Base-by-base conservation (phyloP, 768 basidiomycete species). In the Termitomyces sp. region DNA sequence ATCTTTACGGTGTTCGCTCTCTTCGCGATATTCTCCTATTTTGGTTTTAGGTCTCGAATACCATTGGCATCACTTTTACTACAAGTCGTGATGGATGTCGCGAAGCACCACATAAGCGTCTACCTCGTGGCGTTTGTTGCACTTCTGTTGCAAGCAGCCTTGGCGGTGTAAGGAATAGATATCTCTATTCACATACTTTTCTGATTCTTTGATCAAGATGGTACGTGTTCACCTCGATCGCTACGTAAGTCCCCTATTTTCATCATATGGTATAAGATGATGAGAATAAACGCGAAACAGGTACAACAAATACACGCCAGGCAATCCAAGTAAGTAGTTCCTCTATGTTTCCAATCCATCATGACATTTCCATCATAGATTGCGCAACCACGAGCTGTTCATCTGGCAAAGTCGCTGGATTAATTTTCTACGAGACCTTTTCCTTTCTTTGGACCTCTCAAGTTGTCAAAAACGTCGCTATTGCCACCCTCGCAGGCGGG, bases 391-490 rank as follows among this genome's bases (percentile, higher is more conserved):
- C 70, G 2, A 64, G 69, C 43, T 92, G 90, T 67, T 91, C 90
- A 1, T 83, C 82, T 12, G 80, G 79, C 14, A 92, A 84, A 67
- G 90, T 93, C 45, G 81, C 88, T 0, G 91, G 92, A 3, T 73
- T 93, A 13, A 79, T 92, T 54, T 84, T 92, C 70, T 94, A 81
- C 64, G 82, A 83, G 59, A 84, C 86, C 0, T 92, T 93, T 69
- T 86, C 87, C n/a, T 94, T 85, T 74, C 75, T 92, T 22, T 94
- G 91, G 92, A 87, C 85, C 18, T 90, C 87, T 0, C 88, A 91
- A 71, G 89, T 92, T 44, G 83, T 90, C 51, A 84, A 81, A 33
- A 92, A 92, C 63, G 84, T 93, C 42, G 80, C 88, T 0, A 77
- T 93, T 24, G 83, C 88, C 33, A 92, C 90, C 3, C 80, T 93